Conservation (phyloP, 129 eudicot species). For the Rutidosis leptorrhynchoides region DNA sequence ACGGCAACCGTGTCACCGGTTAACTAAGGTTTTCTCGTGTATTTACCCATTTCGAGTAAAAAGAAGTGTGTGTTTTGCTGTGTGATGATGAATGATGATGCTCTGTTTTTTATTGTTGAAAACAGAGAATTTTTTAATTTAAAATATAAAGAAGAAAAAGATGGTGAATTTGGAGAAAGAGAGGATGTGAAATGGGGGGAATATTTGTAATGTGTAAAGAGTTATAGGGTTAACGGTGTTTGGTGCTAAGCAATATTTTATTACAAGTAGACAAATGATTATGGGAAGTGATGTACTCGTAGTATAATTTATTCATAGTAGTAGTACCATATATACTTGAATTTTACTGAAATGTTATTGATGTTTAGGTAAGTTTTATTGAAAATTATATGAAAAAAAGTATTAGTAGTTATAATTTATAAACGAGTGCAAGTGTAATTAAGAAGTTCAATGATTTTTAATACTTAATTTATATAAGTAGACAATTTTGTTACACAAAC, state of each 20-base stretch:
- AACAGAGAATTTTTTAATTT: background rate
- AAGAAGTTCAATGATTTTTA: too few species aligned
- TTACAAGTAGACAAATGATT: background rate
- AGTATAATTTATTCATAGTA: too few species aligned
- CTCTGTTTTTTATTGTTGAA: conserved; percentile 4
- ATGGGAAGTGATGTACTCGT: too few species aligned
- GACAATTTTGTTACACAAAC: too few species aligned
- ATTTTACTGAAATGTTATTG: too few species aligned
- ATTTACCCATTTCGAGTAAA: conserved; percentile 46
- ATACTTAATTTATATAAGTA: too few species aligned
- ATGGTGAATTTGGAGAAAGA: conserved; percentile 9
- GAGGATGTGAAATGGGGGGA: conserved; percentile 6
- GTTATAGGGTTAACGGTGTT: conserved; percentile 16
- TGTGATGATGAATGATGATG: conserved; percentile 2
- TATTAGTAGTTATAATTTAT: too few species aligned
- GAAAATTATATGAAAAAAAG: too few species aligned
- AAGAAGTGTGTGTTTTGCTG: background rate
- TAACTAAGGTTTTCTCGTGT: conserved; percentile 49
- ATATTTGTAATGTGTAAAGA: conserved; percentile 23
- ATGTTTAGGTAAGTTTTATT: too few species aligned
- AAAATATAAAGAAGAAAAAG: background rate
- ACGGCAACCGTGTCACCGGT: conserved; percentile 37
- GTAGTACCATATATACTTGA: too few species aligned
- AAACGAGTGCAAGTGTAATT: too few species aligned
- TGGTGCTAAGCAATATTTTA: background rate